Evolutionary conservation across 164 flowering plant species (phyloP).

Genomic region (Malania oleifera): DNA sequence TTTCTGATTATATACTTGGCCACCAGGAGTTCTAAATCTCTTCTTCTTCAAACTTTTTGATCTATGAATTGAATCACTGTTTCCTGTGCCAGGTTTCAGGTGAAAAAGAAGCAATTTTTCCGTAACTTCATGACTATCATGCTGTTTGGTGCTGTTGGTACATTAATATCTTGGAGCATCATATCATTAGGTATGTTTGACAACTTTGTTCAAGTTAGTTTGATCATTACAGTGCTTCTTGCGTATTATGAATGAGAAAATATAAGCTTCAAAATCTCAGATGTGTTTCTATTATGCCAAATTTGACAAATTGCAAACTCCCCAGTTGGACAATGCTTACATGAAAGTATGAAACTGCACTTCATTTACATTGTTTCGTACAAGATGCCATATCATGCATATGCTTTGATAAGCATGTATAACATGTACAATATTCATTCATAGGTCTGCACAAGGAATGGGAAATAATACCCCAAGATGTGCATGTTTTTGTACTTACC

Average conservation of each 20-base stretch:
- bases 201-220: background rate
- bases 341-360: background rate
- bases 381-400: background rate
- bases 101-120: constrained; percentile 87
- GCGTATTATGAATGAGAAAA: background rate
- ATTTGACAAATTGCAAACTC: too few relatives aligned
- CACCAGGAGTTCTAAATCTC: background rate
- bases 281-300: too few relatives aligned
- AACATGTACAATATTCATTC: too few relatives aligned
- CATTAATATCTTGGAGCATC: constrained; percentile 57
- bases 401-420: background rate
- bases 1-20: background rate
- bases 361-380: background rate
- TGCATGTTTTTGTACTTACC: too few relatives aligned
- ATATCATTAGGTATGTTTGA: constrained; percentile 50
- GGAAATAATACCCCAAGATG: background rate
- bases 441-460: too few relatives aligned
- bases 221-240: background rate
- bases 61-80: background rate
- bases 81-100: constrained; percentile 64
- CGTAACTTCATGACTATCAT: constrained; percentile 66
- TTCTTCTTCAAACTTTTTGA: background rate
- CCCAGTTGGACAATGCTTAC: too few relatives aligned
- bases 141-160: constrained; percentile 83
- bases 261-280: too few relatives aligned